Percentiles rank a stretch among this genome's conserved stretches.
Evolutionary conservation across 495 filamentous ascomycete species (phyloP).

Genomic region (Neurospora sp.): DNA sequence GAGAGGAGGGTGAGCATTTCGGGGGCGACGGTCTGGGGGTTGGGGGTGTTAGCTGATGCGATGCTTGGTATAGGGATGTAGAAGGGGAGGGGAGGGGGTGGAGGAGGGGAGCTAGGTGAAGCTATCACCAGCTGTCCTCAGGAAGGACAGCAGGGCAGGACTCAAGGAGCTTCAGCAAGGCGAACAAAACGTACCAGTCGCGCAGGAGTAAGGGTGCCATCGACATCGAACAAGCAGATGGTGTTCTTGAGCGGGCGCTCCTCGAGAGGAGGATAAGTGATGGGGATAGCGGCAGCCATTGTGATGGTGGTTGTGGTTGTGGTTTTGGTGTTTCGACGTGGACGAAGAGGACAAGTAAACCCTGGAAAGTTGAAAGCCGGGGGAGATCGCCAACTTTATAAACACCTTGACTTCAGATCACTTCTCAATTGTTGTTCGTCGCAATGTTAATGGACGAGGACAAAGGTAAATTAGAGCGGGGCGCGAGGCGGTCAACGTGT

Average conservation of each 20-base stretch:
- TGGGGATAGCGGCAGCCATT: slow-evolving; percentile 15
- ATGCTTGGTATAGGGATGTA: background rate
- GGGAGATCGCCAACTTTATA: background rate
- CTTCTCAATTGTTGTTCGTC: background rate
- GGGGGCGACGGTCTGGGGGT: slow-evolving; percentile 49
- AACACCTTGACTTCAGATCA: background rate
- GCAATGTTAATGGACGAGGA: background rate
- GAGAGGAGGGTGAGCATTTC: slow-evolving; percentile 78
- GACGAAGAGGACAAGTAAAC: background rate
- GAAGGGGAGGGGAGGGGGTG: background rate
- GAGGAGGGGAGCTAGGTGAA: background rate
- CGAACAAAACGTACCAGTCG: slow-evolving; percentile 49
- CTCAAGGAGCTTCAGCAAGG: background rate
- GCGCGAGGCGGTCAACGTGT: background rate
- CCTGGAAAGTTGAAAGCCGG: background rate
- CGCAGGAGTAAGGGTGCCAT: slow-evolving; percentile 74
- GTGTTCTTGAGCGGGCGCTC: slow-evolving; percentile 80
- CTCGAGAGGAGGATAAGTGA: slow-evolving; percentile 60
- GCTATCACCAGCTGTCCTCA: background rate
- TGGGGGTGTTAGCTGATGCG: background rate
- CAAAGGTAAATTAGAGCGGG: background rate
- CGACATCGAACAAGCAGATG: slow-evolving; percentile 88
- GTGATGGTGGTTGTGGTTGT: slow-evolving; percentile 10
- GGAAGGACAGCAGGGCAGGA: background rate
- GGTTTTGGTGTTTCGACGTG: background rate